Conservation (phyloP, 345 rosid genomes). For the Brassica carinata region DNA sequence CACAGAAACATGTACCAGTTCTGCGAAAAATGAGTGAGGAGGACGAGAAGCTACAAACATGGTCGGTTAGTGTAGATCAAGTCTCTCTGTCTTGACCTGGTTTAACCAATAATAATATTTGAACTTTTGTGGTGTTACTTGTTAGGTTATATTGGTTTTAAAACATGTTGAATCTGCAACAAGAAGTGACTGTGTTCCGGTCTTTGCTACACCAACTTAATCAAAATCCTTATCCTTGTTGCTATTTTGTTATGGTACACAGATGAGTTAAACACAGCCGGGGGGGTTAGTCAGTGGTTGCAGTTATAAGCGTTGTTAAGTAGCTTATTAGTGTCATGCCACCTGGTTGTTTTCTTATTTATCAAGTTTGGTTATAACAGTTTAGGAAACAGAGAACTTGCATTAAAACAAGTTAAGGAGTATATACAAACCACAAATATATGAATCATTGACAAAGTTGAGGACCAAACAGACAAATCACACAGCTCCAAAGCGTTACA, state of each 20-base stretch:
- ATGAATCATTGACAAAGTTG: background rate
- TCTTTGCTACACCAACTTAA: background rate
- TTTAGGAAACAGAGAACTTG: background rate
- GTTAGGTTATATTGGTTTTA: background rate
- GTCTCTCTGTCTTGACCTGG: conserved; percentile 2
- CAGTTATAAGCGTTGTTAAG: background rate
- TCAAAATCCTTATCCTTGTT: background rate
- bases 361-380: background rate
- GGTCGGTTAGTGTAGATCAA: conserved; percentile 13
- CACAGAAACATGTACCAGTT: conserved; percentile 29
- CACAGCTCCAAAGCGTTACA: background rate
- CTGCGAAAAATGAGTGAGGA: conserved; percentile 22
- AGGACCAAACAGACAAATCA: conserved; percentile 10
- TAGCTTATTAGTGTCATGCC: background rate
- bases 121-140: background rate
- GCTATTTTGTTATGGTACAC: background rate
- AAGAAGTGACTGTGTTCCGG: background rate
- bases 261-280: background rate
- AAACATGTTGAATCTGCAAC: conserved; percentile 11
- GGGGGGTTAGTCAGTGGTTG: background rate
- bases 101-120: background rate
- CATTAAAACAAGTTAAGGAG: background rate
- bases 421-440: background rate
- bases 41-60: conserved; percentile 17
- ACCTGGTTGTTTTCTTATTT: no score